Conservation (phyloP, 2,329 filamentous ascomycete species). For the Cladosporium sp. region DNA sequence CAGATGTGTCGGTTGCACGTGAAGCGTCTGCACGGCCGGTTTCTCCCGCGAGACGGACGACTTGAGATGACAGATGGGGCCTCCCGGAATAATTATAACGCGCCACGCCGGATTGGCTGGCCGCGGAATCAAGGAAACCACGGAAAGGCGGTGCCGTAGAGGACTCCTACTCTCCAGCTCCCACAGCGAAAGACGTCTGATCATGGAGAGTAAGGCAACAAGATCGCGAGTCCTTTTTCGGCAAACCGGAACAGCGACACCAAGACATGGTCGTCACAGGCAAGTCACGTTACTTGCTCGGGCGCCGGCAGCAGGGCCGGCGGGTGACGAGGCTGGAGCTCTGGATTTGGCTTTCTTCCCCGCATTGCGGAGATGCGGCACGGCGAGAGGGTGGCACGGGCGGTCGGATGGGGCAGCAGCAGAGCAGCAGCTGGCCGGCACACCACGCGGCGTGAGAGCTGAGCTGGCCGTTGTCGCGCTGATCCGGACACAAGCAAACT, state of each 20-base stretch:
- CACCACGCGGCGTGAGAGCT: neutral
- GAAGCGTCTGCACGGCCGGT: neutral
- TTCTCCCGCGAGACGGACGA: neutral
- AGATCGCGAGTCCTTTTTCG: neutral
- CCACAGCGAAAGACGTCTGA: no score
- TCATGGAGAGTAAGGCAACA: neutral
- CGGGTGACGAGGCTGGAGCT: neutral
- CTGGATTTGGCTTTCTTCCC: slow-evolving; percentile 1
- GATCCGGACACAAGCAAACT: neutral
- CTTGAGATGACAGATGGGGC: neutral
- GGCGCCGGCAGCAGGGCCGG: neutral
- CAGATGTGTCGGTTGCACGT: no score
- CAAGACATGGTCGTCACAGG: neutral
- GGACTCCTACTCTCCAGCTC: no score
- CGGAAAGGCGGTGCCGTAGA: no score
- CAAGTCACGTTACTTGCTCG: neutral
- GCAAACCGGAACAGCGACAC: neutral
- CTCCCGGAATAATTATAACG: neutral
- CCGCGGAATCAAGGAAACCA: neutral
- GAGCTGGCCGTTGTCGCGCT: neutral
- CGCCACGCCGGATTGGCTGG: neutral
- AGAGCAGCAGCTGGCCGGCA: neutral
- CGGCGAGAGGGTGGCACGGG: neutral
- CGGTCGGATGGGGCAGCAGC: slow-evolving; percentile 5
- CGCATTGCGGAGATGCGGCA: slow-evolving; percentile 5